phyloP scores from a whole-genome alignment of 2,329 filamentous ascomycete species.

The Paramyrothecium sp. region DNA sequence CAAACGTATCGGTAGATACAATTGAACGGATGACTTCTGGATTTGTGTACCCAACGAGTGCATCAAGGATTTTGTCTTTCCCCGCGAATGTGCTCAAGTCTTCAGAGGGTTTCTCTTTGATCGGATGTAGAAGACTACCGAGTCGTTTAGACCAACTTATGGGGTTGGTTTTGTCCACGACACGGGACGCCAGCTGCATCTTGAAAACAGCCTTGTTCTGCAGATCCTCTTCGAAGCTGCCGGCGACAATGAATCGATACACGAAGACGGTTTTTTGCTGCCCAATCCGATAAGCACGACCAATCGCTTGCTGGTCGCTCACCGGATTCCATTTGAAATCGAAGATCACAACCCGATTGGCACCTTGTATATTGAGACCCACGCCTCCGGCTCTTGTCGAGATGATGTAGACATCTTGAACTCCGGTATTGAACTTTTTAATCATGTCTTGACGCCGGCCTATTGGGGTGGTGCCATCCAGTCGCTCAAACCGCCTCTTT shows the following conservation, averaged over 20 bases:
- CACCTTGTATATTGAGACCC: slow-evolving; percentile 79
- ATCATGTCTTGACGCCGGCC: slow-evolving; percentile 58
- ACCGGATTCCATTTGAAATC: slow-evolving; percentile 81
- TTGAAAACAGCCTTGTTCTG: slow-evolving; percentile 80
- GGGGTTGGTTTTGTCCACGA: slow-evolving; percentile 81
- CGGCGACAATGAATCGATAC: slow-evolving; percentile 76
- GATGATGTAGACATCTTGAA: slow-evolving; percentile 68
- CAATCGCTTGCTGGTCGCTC: slow-evolving; percentile 83
- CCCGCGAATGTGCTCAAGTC: slow-evolving; percentile 54
- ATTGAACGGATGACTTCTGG: slow-evolving; percentile 51
- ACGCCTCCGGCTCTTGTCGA: slow-evolving; percentile 81
- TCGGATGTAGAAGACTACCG: slow-evolving; percentile 56
- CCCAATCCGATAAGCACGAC: slow-evolving; percentile 81
- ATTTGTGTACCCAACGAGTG: slow-evolving; percentile 36
- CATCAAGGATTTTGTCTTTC: slow-evolving; percentile 62
- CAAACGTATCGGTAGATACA: slow-evolving; percentile 69
- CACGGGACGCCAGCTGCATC: slow-evolving; percentile 71
- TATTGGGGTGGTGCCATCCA: slow-evolving; percentile 67
- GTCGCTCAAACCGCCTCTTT: slow-evolving; percentile 48
- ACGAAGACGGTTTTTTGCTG: slow-evolving; percentile 80
- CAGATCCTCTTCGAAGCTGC: slow-evolving; percentile 75
- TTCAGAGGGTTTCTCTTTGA: slow-evolving; percentile 48
- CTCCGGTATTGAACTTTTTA: slow-evolving; percentile 65
- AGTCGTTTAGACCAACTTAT: slow-evolving; percentile 62
- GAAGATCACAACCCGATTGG: slow-evolving; percentile 83